Conservation (phyloP, 1,284 basidiomycete species). For the Heliocybe sulcata region DNA sequence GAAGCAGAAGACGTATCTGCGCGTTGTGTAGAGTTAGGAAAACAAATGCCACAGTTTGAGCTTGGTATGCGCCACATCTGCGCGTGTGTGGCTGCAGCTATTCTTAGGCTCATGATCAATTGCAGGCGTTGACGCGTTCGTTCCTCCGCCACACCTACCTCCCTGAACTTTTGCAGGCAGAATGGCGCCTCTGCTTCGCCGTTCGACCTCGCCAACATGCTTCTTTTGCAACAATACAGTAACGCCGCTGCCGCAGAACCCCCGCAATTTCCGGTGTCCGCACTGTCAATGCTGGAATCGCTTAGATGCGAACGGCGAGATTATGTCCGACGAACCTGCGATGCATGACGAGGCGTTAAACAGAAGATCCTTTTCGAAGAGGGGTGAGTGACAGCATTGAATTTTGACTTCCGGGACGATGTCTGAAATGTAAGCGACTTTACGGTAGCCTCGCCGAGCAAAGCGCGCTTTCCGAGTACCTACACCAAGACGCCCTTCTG, state of each 20-base stretch:
- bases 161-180: not conserved
- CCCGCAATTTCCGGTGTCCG: conserved; percentile 54
- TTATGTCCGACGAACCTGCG: conserved; percentile 78
- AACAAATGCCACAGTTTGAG: too few species aligned
- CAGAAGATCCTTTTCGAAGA: conserved; percentile 58
- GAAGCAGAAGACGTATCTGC: too few species aligned
- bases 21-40: too few species aligned
- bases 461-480: conserved; percentile 54
- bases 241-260: conserved; percentile 34
- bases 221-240: conserved; percentile 59
- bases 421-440: too few species aligned
- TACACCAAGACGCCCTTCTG: conserved; percentile 68
- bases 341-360: conserved; percentile 80
- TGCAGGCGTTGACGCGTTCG: too few species aligned
- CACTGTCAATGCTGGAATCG: conserved; percentile 69
- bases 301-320: conserved; percentile 62
- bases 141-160: conserved; percentile 2
- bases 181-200: conserved; percentile 27
- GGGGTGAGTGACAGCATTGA: conserved; percentile 43
- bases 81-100: too few species aligned
- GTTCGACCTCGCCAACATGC: conserved; percentile 36
- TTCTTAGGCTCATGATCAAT: too few species aligned
- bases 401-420: too few species aligned
- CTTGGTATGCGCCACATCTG: too few species aligned
- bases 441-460: conserved; percentile 53